phyloP scores from a whole-genome alignment of 495 filamentous ascomycete species.

The Penicillium macrosclerotiorum region DNA sequence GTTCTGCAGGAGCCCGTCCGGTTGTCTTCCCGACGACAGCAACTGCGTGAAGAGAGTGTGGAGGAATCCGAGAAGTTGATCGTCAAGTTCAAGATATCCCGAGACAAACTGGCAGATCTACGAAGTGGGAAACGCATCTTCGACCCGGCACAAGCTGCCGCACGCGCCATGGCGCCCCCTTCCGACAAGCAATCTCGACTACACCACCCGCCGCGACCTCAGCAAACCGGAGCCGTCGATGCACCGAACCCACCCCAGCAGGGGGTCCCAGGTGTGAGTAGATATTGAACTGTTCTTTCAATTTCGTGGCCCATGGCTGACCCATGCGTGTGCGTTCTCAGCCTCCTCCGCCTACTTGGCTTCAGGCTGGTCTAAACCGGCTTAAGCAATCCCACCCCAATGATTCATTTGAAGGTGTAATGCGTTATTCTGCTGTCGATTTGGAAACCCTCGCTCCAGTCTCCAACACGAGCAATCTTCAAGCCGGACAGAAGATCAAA shows the following conservation, averaged over 20 bases:
- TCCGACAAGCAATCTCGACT: slow-evolving; percentile 41
- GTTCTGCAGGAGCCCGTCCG: slow-evolving; percentile 63
- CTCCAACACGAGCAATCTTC: slow-evolving; percentile 45
- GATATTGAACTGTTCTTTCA: slow-evolving; percentile 13
- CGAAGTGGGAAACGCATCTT: slow-evolving; percentile 23
- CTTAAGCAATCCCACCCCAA: slow-evolving; percentile 66
- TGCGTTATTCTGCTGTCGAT: slow-evolving; percentile 81
- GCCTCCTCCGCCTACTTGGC: slow-evolving; percentile 82
- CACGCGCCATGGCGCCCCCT: slow-evolving; percentile 61
- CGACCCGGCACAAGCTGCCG: slow-evolving; percentile 26
- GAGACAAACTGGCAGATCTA: slow-evolving; percentile 41
- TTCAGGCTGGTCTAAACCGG: slow-evolving; percentile 59
- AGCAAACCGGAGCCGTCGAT: slow-evolving; percentile 63
- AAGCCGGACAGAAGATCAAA: slow-evolving; percentile 53
- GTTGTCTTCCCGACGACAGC: slow-evolving; percentile 60
- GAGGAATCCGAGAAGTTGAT: slow-evolving; percentile 62
- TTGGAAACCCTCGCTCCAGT: slow-evolving; percentile 57
- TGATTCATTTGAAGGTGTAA: slow-evolving; percentile 79
- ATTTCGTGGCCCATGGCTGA: slow-evolving; percentile 17
- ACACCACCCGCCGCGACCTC: slow-evolving; percentile 33
- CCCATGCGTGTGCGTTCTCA: slow-evolving; percentile 32
- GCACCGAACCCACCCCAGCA: slow-evolving; percentile 56
- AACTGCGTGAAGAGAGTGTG: slow-evolving; percentile 68
- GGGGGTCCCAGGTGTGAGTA: slow-evolving; percentile 59
- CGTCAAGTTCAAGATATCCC: slow-evolving; percentile 69